Evolutionary conservation across 768 basidiomycete species (phyloP).

Genomic region (Tylopilus felleus): DNA sequence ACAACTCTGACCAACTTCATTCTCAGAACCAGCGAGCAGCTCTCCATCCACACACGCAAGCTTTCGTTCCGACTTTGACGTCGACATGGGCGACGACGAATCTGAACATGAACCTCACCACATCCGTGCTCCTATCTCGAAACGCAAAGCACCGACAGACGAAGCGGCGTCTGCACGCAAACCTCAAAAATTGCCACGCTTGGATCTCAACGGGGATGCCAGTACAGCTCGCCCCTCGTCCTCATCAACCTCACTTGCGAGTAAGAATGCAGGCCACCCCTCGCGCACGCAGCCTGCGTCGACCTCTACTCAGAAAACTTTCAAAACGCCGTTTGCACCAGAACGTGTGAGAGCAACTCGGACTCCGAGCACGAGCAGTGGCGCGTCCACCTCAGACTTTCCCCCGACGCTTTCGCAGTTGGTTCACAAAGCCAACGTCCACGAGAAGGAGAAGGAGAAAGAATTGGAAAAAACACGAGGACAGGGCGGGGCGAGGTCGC

Average conservation of each 20-base stretch:
- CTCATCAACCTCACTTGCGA: not conserved
- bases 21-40: slow-evolving; percentile 21
- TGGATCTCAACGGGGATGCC: slow-evolving; percentile 5
- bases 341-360: not conserved
- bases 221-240: not conserved
- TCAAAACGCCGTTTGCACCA: too few relatives aligned
- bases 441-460: slow-evolving; percentile 8
- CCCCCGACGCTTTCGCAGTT: slow-evolving; percentile 15
- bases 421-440: not conserved
- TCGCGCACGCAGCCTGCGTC: slow-evolving; percentile 9
- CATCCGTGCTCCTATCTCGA: slow-evolving; percentile 13
- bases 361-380: not conserved
- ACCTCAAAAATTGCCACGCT: slow-evolving; percentile 20
- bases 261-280: not conserved
- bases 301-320: not conserved
- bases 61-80: slow-evolving; percentile 14
- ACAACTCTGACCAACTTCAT: slow-evolving; percentile 1
- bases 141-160: slow-evolving; percentile 25
- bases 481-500: not conserved
- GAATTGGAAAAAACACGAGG: not conserved
- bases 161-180: slow-evolving; percentile 7
- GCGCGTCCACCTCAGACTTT: slow-evolving; percentile 20
- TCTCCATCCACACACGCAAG: slow-evolving; percentile 14
- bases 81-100: slow-evolving; percentile 24
- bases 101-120: slow-evolving; percentile 5